Base-by-base conservation (phyloP, 139 green algal species). In the Picochlorum sp. region DNA sequence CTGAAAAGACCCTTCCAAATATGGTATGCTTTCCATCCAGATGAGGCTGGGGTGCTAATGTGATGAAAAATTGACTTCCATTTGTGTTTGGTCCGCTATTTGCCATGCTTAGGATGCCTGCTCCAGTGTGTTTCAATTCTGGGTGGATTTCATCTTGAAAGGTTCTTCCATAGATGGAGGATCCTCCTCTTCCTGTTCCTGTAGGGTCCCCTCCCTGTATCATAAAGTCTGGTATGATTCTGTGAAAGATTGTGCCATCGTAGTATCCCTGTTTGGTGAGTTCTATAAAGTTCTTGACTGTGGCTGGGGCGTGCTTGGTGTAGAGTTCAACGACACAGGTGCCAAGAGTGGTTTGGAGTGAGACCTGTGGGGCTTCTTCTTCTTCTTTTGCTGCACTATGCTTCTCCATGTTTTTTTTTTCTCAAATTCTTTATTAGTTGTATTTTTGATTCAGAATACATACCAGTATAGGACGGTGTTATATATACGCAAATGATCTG, bases 141-240 rank as follows among this genome's bases (percentile, higher is more conserved):
- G 63, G 60, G 2, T 79, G 84, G 18, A 95, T 84, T 70, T 96
- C 91, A 62, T 94, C 91, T 74, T 95, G 86, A 66, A 97, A 97
- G 37, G 62, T 71, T 21, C 57, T 46, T 13, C 86, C 87, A 45
- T 84, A 98, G 20, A 97, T 94, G 59, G 77, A 94, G 56, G 91
- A 80, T 10, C 92, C 92, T 28, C 90, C 92, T 14, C 73, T 80
- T 4, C 92, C 92, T 3, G 87, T 97, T 45, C 91, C 93, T 0
- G 91, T 96, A 8, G 93, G 93, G 64, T 98, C 93, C 34, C 93
- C 93, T 8, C 91, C 91, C 71, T 94, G 87, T 8, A 95, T 85
- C 90, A 97, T 96, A 73, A 97, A 97, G 68, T 94, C 89, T 50
- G 82, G 52, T 23, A 92, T 91, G 62, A 92, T 81, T 16, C 85